Conservation (phyloP, 495 filamentous ascomycete genomes). For the Filosporella fistucella region DNA sequence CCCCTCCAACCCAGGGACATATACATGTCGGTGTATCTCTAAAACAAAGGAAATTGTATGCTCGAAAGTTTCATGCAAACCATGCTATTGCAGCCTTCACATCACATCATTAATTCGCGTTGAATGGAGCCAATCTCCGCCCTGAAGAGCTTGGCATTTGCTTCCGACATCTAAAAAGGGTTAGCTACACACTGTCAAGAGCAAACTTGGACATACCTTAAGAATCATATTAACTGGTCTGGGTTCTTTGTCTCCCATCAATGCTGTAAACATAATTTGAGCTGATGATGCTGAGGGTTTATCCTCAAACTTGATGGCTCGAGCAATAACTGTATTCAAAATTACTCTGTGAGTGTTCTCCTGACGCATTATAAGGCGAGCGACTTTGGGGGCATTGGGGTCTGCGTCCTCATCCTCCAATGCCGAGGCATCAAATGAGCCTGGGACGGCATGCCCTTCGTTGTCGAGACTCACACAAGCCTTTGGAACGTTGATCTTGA, state of each 20-base stretch:
- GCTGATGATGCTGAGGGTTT: slow-evolving; percentile 58
- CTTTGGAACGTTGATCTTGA: slow-evolving; percentile 76
- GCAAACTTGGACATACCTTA: slow-evolving; percentile 52
- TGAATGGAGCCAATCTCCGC: slow-evolving; percentile 26
- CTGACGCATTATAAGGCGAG: slow-evolving; percentile 81
- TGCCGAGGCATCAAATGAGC: slow-evolving; percentile 43
- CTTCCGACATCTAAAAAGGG: slow-evolving; percentile 20
- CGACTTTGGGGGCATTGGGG: slow-evolving; percentile 30
- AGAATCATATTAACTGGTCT: slow-evolving; percentile 59
- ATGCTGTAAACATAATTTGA: slow-evolving; percentile 46
- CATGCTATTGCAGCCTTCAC: no score
- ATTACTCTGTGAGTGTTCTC: slow-evolving; percentile 83
- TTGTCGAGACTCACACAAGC: slow-evolving; percentile 42
- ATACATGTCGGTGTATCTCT: slow-evolving; percentile 12
- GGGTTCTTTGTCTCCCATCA: slow-evolving; percentile 48
- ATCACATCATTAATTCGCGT: slow-evolving; percentile 14
- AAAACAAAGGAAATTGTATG: slow-evolving; percentile 18
- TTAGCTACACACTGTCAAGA: slow-evolving; percentile 7
- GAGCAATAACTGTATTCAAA: slow-evolving; percentile 73
- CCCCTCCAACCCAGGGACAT: slow-evolving; percentile 8
- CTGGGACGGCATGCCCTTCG: slow-evolving; percentile 32
- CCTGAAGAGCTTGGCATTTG: slow-evolving; percentile 21
- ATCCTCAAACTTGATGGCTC: slow-evolving; percentile 67
- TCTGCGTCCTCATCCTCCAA: slow-evolving; percentile 35
- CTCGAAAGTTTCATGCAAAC: neutral